These are phyloP conservation scores for Globisporangium perplexum DNA, from an alignment of 352 stramenopile genomes.

Conservation along the genomic window DNA sequence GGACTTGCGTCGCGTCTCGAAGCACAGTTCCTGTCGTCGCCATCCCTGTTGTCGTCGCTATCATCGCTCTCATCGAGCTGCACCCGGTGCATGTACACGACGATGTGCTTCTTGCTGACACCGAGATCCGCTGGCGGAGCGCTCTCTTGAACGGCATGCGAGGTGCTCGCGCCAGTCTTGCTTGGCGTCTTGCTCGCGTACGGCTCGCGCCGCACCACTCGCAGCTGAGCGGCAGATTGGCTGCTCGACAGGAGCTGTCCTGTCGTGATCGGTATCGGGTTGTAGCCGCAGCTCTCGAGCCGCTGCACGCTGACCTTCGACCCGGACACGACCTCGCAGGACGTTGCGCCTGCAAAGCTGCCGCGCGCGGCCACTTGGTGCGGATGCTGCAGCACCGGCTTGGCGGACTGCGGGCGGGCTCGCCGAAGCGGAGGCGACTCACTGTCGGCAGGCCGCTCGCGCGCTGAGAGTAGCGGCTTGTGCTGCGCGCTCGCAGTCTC, in stretches of 20 bases:
- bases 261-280: slow-evolving; percentile 12
- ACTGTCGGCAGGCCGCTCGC: background rate
- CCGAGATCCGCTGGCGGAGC: background rate
- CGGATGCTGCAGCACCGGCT: slow-evolving; percentile 24
- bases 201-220: background rate
- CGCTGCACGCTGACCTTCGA: slow-evolving; percentile 24
- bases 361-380: background rate
- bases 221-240: slow-evolving; percentile 17
- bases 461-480: slow-evolving; percentile 22
- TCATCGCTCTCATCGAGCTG: slow-evolving; percentile 15
- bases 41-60: background rate
- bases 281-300: slow-evolving; percentile 31
- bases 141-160: background rate
- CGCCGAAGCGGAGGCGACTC: background rate
- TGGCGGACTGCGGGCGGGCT: slow-evolving; percentile 42
- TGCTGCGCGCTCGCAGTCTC: background rate
- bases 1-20: no score
- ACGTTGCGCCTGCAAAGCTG: background rate
- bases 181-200: background rate
- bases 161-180: background rate
- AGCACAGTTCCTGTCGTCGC: background rate
- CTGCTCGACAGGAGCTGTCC: slow-evolving; percentile 16
- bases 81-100: slow-evolving; percentile 38
- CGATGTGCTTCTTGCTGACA: slow-evolving; percentile 18
- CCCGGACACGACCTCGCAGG: slow-evolving; percentile 9